Conservation (phyloP, 148 eudicot genomes). For the Cornus kousa region DNA sequence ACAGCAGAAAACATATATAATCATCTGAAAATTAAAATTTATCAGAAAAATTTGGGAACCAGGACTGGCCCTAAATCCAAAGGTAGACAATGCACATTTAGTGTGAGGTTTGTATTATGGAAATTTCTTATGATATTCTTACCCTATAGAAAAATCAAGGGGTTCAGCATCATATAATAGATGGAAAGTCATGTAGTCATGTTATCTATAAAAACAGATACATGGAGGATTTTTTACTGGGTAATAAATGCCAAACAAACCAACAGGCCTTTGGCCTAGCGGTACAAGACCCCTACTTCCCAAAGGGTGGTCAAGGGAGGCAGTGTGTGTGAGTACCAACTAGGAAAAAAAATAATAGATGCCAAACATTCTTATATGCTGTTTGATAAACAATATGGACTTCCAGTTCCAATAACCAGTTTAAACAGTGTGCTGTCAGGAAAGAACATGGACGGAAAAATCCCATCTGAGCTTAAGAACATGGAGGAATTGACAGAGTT, state of each 20-base stretch:
- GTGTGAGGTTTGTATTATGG: not conserved
- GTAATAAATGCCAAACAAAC: not conserved
- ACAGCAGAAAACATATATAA: not conserved
- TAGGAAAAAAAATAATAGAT: no score
- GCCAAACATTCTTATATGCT: not conserved
- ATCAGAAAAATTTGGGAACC: not conserved
- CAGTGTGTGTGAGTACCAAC: no score
- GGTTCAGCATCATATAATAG: not conserved
- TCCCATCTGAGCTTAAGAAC: constrained; percentile 60
- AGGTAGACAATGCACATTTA: not conserved
- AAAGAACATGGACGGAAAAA: constrained; percentile 49
- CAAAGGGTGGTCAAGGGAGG: no score
- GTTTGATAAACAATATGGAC: not conserved
- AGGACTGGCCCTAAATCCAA: not conserved
- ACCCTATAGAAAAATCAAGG: not conserved
- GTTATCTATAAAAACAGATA: not conserved
- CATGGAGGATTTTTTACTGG: not conserved
- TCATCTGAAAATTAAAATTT: not conserved
- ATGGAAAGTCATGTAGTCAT: not conserved
- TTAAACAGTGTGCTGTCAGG: constrained; percentile 52
- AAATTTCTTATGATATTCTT: not conserved
- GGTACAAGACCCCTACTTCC: no score
- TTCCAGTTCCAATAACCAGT: constrained; percentile 7
- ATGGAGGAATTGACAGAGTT: constrained; percentile 66
- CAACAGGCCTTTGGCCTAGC: no score